A percentile compares a stretch with the other conserved stretches of the same genome.
phyloP scores from a whole-genome alignment of 1,284 basidiomycete species.

The Microbotryum saponariae region DNA sequence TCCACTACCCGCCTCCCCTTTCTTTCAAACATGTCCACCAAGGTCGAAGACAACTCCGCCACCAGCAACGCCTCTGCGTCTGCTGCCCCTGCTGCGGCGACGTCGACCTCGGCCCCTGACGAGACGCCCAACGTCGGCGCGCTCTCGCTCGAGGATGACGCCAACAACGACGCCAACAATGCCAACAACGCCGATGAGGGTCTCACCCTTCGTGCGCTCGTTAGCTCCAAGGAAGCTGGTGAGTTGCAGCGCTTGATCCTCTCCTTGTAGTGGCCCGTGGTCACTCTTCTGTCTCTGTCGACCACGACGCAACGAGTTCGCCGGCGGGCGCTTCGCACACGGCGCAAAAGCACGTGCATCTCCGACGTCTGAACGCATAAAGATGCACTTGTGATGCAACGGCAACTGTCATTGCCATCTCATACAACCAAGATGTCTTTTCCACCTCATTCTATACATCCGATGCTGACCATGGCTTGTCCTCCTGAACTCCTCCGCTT shows the following conservation, averaged over 20 bases:
- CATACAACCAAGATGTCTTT: no score
- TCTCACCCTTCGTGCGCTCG: slow-evolving; percentile 82
- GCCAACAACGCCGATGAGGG: slow-evolving; percentile 49
- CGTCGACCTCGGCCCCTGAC: slow-evolving; percentile 18
- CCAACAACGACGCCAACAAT: slow-evolving; percentile 6
- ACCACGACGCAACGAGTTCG: no score
- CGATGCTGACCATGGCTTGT: no score
- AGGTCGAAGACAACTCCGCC: not conserved
- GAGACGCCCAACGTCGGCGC: slow-evolving; percentile 14
- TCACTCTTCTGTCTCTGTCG: no score
- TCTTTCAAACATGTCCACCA: not conserved
- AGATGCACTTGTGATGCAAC: no score
- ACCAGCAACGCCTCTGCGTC: slow-evolving; percentile 24
- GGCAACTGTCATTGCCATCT: no score
- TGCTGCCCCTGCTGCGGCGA: slow-evolving; percentile 20
- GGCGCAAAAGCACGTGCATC: no score
- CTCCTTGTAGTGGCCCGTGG: no score
- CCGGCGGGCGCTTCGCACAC: no score
- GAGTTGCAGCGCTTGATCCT: not conserved
- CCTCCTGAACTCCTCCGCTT: not conserved
- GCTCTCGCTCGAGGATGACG: no score
- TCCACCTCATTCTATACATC: no score
- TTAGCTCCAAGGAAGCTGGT: slow-evolving; percentile 83
- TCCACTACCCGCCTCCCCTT: not conserved
- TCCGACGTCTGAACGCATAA: no score